A percentile compares a stretch with the other conserved stretches of the same genome.
Conservation (phyloP, 208 protist genomes). For the Tetramitus jugosus region DNA sequence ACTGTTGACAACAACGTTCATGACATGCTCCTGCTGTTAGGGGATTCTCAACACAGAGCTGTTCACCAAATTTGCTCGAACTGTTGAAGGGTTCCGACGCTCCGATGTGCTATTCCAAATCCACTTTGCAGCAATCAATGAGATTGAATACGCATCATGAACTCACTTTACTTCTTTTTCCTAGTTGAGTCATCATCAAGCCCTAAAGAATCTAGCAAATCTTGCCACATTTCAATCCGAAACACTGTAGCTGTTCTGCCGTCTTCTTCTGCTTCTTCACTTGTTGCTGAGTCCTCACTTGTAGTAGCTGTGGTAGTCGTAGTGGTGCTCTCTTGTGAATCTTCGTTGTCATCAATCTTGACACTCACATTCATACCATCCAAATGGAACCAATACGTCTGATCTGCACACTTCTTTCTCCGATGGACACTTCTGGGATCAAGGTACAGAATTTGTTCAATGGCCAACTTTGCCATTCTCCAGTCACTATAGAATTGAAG, state of each 20-base stretch:
- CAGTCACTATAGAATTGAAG: background rate
- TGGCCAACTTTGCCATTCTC: background rate
- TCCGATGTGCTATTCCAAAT: too few relatives aligned
- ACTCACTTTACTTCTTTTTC: background rate
- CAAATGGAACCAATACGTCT: background rate
- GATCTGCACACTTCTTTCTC: slow-evolving; percentile 2
- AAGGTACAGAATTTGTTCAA: background rate
- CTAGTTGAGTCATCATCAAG: background rate
- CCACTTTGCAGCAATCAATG: too few relatives aligned
- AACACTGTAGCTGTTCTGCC: background rate
- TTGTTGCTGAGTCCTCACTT: too few relatives aligned
- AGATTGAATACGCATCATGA: background rate
- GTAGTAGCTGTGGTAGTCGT: too few relatives aligned
- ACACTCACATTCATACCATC: background rate
- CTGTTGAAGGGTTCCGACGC: too few relatives aligned
- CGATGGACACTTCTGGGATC: background rate
- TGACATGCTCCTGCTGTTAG: background rate
- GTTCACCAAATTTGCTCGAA: too few relatives aligned
- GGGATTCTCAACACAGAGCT: too few relatives aligned
- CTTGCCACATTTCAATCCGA: background rate
- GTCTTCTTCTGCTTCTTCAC: too few relatives aligned
- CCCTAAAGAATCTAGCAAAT: background rate
- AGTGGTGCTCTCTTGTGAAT: background rate
- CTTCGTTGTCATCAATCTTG: background rate
- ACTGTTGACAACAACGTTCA: background rate